A percentile compares a stretch with the other conserved stretches of the same genome.
Conservation (phyloP, 257 asterid species). For the Nicotiana noctiflora region DNA sequence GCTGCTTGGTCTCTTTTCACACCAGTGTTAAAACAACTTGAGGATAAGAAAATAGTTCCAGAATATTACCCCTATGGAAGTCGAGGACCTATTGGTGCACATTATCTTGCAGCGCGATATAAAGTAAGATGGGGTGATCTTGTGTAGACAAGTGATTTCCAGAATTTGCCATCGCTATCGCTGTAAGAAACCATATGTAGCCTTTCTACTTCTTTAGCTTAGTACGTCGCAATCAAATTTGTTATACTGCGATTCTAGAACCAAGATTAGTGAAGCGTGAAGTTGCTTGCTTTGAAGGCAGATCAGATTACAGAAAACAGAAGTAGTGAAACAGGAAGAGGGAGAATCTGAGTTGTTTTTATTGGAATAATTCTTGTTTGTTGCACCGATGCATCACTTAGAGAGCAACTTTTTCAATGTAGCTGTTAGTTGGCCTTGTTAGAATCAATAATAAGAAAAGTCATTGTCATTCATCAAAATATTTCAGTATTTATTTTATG, state of each 20-base stretch:
- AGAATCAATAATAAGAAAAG: not conserved
- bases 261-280: not conserved
- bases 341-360: not conserved
- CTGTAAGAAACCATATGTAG: not conserved
- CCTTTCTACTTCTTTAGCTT: not conserved
- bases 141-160: slow-evolving; percentile 20
- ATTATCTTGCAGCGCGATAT: slow-evolving; percentile 83
- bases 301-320: not conserved
- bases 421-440: not conserved
- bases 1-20: slow-evolving; percentile 98
- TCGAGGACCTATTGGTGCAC: slow-evolving; percentile 94
- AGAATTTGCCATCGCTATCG: not conserved
- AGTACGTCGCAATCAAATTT: not conserved
- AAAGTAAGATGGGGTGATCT: slow-evolving; percentile 93
- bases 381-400: not conserved
- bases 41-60: slow-evolving; percentile 55
- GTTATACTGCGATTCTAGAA: not conserved
- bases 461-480: not conserved
- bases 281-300: not conserved
- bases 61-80: slow-evolving; percentile 93
- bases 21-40: slow-evolving; percentile 75
- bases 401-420: not conserved
- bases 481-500: not conserved
- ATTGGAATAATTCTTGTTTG: not conserved
- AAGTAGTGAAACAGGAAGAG: not conserved